Evolutionary conservation across 495 filamentous ascomycete genomes (phyloP), one percentile per base, ranked within the genome.

Genomic region (Friedmanniomyces simplex): DNA sequence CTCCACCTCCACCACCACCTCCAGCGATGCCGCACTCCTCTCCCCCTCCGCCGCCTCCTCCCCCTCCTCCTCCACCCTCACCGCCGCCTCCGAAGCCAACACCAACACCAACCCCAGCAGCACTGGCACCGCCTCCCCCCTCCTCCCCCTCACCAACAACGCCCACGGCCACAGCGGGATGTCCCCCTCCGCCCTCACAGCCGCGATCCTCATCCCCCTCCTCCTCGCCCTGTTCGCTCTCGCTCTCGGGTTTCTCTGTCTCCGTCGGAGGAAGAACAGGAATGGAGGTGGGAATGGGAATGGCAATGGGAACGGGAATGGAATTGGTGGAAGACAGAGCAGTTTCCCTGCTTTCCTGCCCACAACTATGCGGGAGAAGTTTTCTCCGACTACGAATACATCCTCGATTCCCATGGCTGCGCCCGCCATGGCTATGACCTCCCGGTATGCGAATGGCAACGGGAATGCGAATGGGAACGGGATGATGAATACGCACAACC

Each of bases 211-310:
- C 2, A 36, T 55, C 39, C 53, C 53, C 3, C 16, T 55, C 4
- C 39, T 55, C 25, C 21, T 55, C 53, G 53, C 53, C 1, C 39
- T 55, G 1, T 32, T 30, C 21, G 53, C 39, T 30, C 21, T 55
- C 28, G 11, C 28, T 1, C 39, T 46, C 11, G 53, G 16, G 1
- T 48, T 55, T 24, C n/a, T 48, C 28, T 55, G 53, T 22, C 25
- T 55, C 2, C 53, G 53, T 24, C 53, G 53, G n/a, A 30, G 39
- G 24, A 43, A 30, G 6, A 53, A 32, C 8, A 12, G 32, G 37
- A 55, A 20, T n/a, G 10, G 28, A 32, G 10, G 28, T 3, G 4
- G 28, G 10, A 32, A 32, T 10, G 4, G 28, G 28, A 10, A 32
- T 4, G 28, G 28, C 10, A 32, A 32, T 32, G 28, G 10, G 10